Evolutionary conservation across 2,329 filamentous ascomycete genomes (phyloP).

Genomic region (Xylaria sp.): DNA sequence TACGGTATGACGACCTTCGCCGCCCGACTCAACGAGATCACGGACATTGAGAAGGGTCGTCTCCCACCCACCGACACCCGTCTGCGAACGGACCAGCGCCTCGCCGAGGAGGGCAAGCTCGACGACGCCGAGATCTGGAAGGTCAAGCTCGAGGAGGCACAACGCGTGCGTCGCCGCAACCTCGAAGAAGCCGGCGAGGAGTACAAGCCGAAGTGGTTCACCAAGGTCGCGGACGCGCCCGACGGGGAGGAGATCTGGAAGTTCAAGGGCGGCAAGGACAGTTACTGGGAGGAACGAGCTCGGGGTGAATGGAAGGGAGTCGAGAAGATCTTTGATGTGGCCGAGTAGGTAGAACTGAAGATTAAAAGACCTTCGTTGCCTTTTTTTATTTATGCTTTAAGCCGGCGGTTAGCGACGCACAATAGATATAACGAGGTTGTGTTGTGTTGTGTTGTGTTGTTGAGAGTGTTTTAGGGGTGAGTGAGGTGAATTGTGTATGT

Average conservation of each 20-base stretch:
- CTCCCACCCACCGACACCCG: slow-evolving; percentile 78
- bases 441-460: too few species aligned
- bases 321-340: slow-evolving; percentile 28
- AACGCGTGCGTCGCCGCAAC: slow-evolving; percentile 67
- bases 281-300: slow-evolving; percentile 85
- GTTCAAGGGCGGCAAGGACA: slow-evolving; percentile 73
- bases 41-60: slow-evolving; percentile 65
- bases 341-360: slow-evolving; percentile 4
- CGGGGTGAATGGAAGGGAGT: slow-evolving; percentile 30
- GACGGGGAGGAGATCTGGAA: slow-evolving; percentile 67
- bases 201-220: slow-evolving; percentile 80
- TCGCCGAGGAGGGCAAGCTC: slow-evolving; percentile 73
- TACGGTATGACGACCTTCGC: slow-evolving; percentile 90
- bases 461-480: too few species aligned
- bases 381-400: neutral
- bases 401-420: too few species aligned
- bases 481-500: too few species aligned
- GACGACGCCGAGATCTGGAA: slow-evolving; percentile 83
- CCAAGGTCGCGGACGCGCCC: slow-evolving; percentile 55
- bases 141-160: slow-evolving; percentile 75
- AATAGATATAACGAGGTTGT: too few species aligned
- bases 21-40: slow-evolving; percentile 81
- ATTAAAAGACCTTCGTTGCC: neutral
- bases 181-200: slow-evolving; percentile 69
- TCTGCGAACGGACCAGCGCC: slow-evolving; percentile 79